Conservation (phyloP, 2,329 filamentous ascomycete genomes). For the Xylaria hypoxylon region DNA sequence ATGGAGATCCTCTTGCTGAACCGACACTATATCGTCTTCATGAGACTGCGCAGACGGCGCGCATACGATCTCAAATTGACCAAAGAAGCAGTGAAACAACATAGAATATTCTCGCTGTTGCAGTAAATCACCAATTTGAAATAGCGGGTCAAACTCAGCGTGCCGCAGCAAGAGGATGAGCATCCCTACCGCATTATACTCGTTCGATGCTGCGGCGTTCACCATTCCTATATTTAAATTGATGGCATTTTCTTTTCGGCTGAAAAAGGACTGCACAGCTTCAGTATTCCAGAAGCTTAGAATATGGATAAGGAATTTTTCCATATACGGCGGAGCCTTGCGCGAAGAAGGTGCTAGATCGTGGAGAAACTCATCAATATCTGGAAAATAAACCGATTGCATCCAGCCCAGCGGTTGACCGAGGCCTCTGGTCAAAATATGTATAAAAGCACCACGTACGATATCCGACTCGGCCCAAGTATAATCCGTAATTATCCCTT, state of each 20-base stretch:
- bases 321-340: not conserved
- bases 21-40: not conserved
- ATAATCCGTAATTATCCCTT: conserved; percentile 12
- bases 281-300: not conserved
- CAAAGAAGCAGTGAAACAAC: not conserved
- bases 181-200: not conserved
- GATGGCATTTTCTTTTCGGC: not conserved
- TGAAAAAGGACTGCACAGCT: not conserved
- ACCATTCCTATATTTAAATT: not conserved
- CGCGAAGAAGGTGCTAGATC: not conserved
- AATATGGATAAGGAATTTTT: not conserved
- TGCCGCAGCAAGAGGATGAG: not conserved
- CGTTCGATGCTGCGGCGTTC: not conserved
- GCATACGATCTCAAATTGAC: not conserved
- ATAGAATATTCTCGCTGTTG: too few species aligned
- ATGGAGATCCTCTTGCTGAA: not conserved
- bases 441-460: not conserved
- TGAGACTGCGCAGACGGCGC: not conserved
- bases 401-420: too few species aligned
- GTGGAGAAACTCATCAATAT: not conserved
- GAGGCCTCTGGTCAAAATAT: not conserved
- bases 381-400: not conserved
- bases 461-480: not conserved
- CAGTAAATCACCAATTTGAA: too few species aligned
- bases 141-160: not conserved